Evolutionary conservation across 2,329 filamentous ascomycete species (phyloP).

Genomic region (Cercospora berteroae): DNA sequence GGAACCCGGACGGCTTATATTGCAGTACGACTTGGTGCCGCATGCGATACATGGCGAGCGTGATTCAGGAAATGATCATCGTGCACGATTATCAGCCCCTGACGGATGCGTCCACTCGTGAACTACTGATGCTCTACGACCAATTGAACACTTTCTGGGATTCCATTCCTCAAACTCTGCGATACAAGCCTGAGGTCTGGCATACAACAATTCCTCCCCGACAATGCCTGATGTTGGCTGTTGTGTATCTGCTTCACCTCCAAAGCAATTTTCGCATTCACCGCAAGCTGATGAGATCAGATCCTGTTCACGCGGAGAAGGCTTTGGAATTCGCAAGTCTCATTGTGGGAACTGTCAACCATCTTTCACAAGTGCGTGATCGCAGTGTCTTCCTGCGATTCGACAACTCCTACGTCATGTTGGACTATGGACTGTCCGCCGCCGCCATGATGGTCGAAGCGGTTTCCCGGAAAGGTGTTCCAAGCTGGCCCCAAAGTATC

Average conservation of each 20-base stretch:
- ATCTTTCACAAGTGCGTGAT: slow-evolving; percentile 21
- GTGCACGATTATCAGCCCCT: too few species aligned
- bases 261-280: slow-evolving; percentile 23
- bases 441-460: slow-evolving; percentile 20
- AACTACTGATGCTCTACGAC: background rate
- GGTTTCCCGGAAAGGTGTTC: slow-evolving; percentile 3
- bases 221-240: slow-evolving; percentile 20
- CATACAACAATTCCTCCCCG: slow-evolving; percentile 8
- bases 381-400: slow-evolving; percentile 16
- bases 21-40: slow-evolving; percentile 21
- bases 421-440: slow-evolving; percentile 24
- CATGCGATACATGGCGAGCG: slow-evolving; percentile 11
- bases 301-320: background rate
- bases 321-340: slow-evolving; percentile 16
- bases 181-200: slow-evolving; percentile 25
- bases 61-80: slow-evolving; percentile 12
- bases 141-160: background rate
- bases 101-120: too few species aligned
- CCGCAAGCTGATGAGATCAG: slow-evolving; percentile 8
- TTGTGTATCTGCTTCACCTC: slow-evolving; percentile 23
- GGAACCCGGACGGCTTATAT: slow-evolving; percentile 12
- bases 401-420: slow-evolving; percentile 23
- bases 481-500: slow-evolving; percentile 14
- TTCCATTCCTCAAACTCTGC: slow-evolving; percentile 6
- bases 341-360: slow-evolving; percentile 19